Base-by-base conservation (phyloP, 192 early-diverging fungal genomes). In the Podila clonocystis region DNA sequence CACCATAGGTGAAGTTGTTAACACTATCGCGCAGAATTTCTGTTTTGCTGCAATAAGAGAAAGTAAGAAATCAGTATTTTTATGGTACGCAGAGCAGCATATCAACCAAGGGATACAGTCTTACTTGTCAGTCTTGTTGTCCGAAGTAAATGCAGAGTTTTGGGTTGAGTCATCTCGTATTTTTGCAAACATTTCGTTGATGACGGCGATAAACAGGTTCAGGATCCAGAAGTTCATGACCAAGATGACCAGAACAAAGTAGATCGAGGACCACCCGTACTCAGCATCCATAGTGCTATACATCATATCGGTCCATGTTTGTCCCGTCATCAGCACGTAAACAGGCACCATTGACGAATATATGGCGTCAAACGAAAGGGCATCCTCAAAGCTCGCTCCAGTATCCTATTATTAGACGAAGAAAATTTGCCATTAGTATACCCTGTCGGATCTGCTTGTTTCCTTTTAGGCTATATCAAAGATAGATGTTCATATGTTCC, bases 221-320 rank as follows among this genome's bases (percentile, higher is more conserved):
- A 91, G 71, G 52, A 91, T 79, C 90, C 88, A 89, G 68, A 87
- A 89, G 67, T 89, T 89, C 84, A 91, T 85, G n/a, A 91, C 82
- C 29, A 91, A 59, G 9, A 90, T 84, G 41, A 87, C 75, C 19
- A 89, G 34, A 17, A 91, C 83, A 73, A 90, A 91, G 60, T 86
- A 91, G 49, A 89, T 34, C 48, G 85, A 70, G 0, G 89, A 82
- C 71, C 84, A 72, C 22, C 65, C 59, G 52, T 85, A 87, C 38
- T 89, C 89, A 2, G 90, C 78, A 73, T 90, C 87, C 87, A 90
- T 90, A 64, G 85, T 86, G 22, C 71, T 66, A 68, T 91, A 91
- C 86, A 90, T 89, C 59, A 84, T 55, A 75, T 89, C 88, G 4
- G 90, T 87, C 89, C 89, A 91, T 50, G 83, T 86, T 75, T 91